These are phyloP conservation scores for Diplodia seriata DNA, from an alignment of 2,329 filamentous ascomycete genomes.

Conservation along the genomic window DNA sequence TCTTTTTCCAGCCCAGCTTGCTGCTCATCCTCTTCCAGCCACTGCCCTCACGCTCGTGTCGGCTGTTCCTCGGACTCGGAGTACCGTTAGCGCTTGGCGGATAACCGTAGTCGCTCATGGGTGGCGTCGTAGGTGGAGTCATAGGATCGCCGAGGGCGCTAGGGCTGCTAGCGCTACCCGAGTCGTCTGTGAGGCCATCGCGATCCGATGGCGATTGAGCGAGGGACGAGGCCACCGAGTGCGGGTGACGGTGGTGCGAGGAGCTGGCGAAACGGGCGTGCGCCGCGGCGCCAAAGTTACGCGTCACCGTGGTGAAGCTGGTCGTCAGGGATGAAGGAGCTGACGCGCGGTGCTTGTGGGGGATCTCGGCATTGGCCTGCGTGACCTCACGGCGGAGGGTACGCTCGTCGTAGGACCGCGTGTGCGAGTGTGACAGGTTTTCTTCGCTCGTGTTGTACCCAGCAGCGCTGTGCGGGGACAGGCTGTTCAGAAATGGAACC, in stretches of 20 bases:
- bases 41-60: constrained; percentile 44
- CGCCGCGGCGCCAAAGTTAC: constrained; percentile 35
- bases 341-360: constrained; percentile 44
- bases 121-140: constrained; percentile 77
- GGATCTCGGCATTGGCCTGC: constrained; percentile 5
- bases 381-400: constrained; percentile 44
- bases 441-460: constrained; percentile 52
- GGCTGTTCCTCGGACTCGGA: constrained; percentile 47
- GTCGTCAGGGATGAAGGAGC: constrained; percentile 48
- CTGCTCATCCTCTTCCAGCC: constrained; percentile 52
- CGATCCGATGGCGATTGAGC: constrained; percentile 35
- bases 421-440: constrained; percentile 47
- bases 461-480: constrained; percentile 59
- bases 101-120: constrained; percentile 48
- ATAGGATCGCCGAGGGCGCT: constrained; percentile 49
- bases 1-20: constrained; percentile 51
- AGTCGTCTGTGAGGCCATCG: constrained; percentile 67
- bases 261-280: constrained; percentile 45
- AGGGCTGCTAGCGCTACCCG: constrained; percentile 57
- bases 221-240: constrained; percentile 35
- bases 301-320: constrained; percentile 38
- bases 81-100: constrained; percentile 40
- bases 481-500: constrained; percentile 84
- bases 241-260: constrained; percentile 31
- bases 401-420: constrained; percentile 52